A percentile compares a stretch with the other conserved stretches of the same genome.
Conservation (phyloP, 163 green algal genomes). For the Chlamydomonas reinhardtii region DNA sequence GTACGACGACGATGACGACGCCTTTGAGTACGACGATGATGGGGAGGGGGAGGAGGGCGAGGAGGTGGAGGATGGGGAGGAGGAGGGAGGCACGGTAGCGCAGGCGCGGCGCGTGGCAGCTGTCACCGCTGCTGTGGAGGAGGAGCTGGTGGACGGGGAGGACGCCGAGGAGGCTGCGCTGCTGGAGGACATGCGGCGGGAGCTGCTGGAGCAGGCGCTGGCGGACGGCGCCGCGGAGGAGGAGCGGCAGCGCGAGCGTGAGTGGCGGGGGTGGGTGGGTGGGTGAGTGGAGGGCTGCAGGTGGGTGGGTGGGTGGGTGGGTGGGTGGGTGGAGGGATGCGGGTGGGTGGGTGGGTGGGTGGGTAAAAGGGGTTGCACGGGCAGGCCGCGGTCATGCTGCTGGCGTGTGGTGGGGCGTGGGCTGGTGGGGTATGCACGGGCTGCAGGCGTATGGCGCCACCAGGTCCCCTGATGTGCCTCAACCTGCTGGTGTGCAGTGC, state of each 20-base stretch:
- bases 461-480: too few relatives aligned
- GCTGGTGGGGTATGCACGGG: too few relatives aligned
- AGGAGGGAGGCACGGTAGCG: not conserved
- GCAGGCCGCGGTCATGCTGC: too few relatives aligned
- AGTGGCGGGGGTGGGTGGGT: not conserved
- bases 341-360: not conserved
- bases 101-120: too few relatives aligned
- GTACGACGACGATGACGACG: conserved; percentile 4
- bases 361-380: not conserved
- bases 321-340: too few relatives aligned
- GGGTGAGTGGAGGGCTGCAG: not conserved
- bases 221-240: conserved; percentile 13
- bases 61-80: not conserved
- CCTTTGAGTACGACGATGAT: not conserved
- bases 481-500: too few relatives aligned
- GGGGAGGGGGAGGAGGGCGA: not conserved
- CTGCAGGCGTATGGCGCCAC: not conserved
- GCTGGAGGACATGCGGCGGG: conserved; percentile 19
- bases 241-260: conserved; percentile 27
- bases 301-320: too few relatives aligned
- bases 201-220: conserved; percentile 30
- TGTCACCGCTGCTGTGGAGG: not conserved
- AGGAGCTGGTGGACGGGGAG: not conserved
- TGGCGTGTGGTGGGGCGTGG: too few relatives aligned
- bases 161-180: not conserved